A percentile compares a stretch with the other conserved stretches of the same genome.
Conservation (phyloP, 331 rosid species). For the Stylosanthes scabra region DNA sequence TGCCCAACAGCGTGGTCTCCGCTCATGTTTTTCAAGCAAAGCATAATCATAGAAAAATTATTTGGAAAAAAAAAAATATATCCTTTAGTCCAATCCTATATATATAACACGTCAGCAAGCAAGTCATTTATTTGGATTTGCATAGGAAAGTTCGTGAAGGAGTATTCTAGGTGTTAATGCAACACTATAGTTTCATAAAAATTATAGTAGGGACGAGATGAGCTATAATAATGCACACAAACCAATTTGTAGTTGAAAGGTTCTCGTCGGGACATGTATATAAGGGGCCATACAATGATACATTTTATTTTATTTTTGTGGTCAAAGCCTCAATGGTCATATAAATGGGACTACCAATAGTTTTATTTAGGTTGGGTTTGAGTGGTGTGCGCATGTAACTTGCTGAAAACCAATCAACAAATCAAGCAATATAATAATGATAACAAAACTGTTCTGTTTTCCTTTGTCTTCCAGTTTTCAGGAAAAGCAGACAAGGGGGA, state of each 20-base stretch:
- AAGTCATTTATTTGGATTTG: background rate
- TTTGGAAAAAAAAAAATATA: too few relatives aligned
- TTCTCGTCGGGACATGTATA: background rate
- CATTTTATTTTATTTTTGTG: background rate
- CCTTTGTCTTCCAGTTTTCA: background rate
- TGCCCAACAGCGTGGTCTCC: conserved; percentile 12
- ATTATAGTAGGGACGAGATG: conserved; percentile 1
- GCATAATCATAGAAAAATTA: background rate
- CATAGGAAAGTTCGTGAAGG: background rate
- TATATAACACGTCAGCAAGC: background rate
- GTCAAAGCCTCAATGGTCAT: background rate
- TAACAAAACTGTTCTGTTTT: background rate
- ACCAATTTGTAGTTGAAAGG: background rate
- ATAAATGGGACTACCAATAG: background rate
- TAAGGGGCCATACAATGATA: background rate
- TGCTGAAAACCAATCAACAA: background rate
- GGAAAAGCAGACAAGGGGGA: background rate
- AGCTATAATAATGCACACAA: background rate
- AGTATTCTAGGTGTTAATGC: background rate
- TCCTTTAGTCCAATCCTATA: background rate
- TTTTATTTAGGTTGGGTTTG: background rate
- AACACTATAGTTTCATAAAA: background rate
- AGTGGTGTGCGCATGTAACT: conserved; percentile 8
- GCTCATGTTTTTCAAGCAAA: conserved; percentile 22
- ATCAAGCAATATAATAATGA: background rate